Evolutionary conservation across 176 grass and related monocot genomes (phyloP), one percentile per base, ranked within the genome.

Genomic region (Oryza meyeriana): DNA sequence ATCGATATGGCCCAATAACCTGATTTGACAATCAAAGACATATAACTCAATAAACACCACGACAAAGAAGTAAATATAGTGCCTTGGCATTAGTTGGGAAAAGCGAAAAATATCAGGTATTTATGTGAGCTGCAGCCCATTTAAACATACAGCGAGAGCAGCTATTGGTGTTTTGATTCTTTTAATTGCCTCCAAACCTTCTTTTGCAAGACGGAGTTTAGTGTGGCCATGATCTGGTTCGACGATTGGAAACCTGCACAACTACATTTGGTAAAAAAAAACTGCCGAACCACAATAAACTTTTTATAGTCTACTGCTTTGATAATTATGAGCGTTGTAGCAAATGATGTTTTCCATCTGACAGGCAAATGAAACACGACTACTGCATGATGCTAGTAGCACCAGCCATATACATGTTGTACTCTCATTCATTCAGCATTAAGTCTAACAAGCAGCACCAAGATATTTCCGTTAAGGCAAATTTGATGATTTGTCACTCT

Each of bases 1-100:
- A 98, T 79, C 96, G 82, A 65, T 98, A 98, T 8, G 93, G 90
- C 17, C 93, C 93, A 50, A 94, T 98, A 72, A 98, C 88, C 95
- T 98, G 81, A 66, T 64, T 77, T 72, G 31, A 44, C 8, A 79
- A 42, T 75, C 20, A 66, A 52, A 71, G n/a, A 85, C 32, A 42
- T 28, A 85, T 25, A 48, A 22, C 18, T 79, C 42, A 72, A 66
- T 18, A 5, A 33, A 5, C 25, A 16, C 6, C 16, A 30, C 5
- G 40, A 16, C 13, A 65, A 22, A 31, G 2, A 75, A 42, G 39
- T 16, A 45, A 64, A 47, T 7, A 25, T 18, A 33, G 28, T 30
- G 18, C 8, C 7, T 10, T 24, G 26, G 3, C 5, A 28, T 77
- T 50, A 6, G 1, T 12, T 32, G 18, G 42, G 52, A 25, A 52